phyloP scores from a whole-genome alignment of 306 rosid genomes.

The Cucurbita pepo region DNA sequence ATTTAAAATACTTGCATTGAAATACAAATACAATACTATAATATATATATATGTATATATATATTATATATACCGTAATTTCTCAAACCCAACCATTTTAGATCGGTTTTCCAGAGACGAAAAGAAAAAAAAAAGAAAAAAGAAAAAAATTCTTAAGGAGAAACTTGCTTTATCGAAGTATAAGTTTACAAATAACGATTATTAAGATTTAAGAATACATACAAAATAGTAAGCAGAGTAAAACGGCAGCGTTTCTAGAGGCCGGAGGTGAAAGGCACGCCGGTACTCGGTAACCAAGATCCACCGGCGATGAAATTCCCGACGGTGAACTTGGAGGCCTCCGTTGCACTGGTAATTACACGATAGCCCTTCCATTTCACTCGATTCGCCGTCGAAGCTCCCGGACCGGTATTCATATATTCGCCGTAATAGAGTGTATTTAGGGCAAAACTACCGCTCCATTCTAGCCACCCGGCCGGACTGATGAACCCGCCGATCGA shows the following conservation, averaged over 20 bases:
- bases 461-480: slow-evolving; percentile 59
- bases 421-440: slow-evolving; percentile 52
- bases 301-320: slow-evolving; percentile 43
- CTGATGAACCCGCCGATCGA: slow-evolving; percentile 34
- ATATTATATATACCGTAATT: too few relatives aligned
- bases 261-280: slow-evolving; percentile 47
- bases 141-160: too few relatives aligned
- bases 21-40: background rate
- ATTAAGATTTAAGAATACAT: background rate
- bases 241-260: slow-evolving; percentile 11
- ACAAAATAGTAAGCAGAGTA: background rate
- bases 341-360: slow-evolving; percentile 45
- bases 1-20: background rate
- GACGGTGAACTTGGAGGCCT: slow-evolving; percentile 51
- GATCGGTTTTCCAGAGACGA: background rate
- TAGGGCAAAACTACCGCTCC: slow-evolving; percentile 57
- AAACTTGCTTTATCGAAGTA: background rate
- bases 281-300: slow-evolving; percentile 45
- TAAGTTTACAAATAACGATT: background rate
- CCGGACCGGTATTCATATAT: slow-evolving; percentile 47
- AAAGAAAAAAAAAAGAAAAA: background rate
- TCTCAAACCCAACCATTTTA: background rate
- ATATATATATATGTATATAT: too few relatives aligned
- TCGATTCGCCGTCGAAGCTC: slow-evolving; percentile 41
- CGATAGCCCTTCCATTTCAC: slow-evolving; percentile 56